These are phyloP conservation scores for Malassezia brasiliensis DNA, from an alignment of 1,284 basidiomycete species.

Conservation along the genomic window DNA sequence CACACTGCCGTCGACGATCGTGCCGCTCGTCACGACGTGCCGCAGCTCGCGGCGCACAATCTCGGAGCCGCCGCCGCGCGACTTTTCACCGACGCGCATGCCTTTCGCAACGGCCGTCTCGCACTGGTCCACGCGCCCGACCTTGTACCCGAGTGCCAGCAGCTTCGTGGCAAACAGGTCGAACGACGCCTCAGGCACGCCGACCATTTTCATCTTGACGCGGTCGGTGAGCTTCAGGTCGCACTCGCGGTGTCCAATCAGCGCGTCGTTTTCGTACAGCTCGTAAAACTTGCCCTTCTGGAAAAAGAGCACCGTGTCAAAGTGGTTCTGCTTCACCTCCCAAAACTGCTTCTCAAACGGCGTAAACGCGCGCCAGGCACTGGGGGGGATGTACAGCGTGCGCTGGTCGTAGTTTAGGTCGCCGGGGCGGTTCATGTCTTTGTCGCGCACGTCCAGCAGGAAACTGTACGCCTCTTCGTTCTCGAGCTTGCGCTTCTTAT, in stretches of 20 bases:
- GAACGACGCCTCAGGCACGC: conserved; percentile 88
- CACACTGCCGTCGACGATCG: conserved; percentile 80
- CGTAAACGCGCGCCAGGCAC: conserved; percentile 73
- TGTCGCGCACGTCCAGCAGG: conserved; percentile 67
- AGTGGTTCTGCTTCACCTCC: conserved; percentile 45
- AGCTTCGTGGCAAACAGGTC: conserved; percentile 55
- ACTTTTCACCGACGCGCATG: conserved; percentile 54
- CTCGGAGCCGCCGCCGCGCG: conserved; percentile 51
- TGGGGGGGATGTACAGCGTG: conserved; percentile 71
- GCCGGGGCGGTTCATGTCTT: conserved; percentile 68
- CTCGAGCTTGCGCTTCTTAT: conserved; percentile 60
- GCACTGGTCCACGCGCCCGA: conserved; percentile 90
- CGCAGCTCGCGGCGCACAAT: conserved; percentile 63
- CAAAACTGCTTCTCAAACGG: conserved; percentile 71
- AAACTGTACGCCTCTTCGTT: conserved; percentile 74
- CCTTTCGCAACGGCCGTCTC: conserved; percentile 71
- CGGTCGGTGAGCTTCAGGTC: conserved; percentile 60
- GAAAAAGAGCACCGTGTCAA: conserved; percentile 74
- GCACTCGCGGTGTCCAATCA: conserved; percentile 48
- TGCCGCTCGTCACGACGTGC: conserved; percentile 93
- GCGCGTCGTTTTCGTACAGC: conserved; percentile 47
- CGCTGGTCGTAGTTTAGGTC: conserved; percentile 86
- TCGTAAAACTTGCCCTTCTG: conserved; percentile 65
- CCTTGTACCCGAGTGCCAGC: conserved; percentile 66
- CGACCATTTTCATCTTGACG: conserved; percentile 94